Conservation (phyloP, 108 stramenopile genomes). For the Discostella pseudostelligera region DNA sequence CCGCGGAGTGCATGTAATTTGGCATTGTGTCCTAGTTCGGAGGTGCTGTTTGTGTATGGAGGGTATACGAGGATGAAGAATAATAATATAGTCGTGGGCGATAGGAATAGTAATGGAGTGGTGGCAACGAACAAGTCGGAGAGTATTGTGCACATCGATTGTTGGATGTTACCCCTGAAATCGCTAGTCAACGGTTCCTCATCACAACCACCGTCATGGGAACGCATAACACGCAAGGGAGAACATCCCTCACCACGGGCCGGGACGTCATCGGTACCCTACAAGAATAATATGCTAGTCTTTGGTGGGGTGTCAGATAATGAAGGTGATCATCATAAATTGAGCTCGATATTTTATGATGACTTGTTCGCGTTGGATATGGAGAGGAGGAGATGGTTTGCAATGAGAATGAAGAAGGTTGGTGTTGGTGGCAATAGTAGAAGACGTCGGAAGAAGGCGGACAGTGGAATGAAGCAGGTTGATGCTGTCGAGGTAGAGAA, state of each 20-base stretch:
- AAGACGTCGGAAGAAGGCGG: conserved; percentile 43
- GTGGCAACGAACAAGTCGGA: conserved; percentile 46
- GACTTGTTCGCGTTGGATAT: conserved; percentile 83
- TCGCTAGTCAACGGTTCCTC: conserved; percentile 41
- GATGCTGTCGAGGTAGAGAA: conserved; percentile 37
- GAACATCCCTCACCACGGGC: conserved; percentile 69
- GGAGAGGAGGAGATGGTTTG: conserved; percentile 86
- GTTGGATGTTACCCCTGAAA: conserved; percentile 79
- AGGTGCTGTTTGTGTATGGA: conserved; percentile 73
- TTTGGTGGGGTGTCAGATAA: conserved; percentile 87
- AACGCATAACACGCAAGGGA: conserved; percentile 67
- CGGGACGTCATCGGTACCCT: conserved; percentile 64
- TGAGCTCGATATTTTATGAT: conserved; percentile 84
- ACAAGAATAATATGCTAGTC: conserved; percentile 66
- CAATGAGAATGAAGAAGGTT: conserved; percentile 52
- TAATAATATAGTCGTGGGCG: background rate
- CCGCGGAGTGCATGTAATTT: conserved; percentile 81
- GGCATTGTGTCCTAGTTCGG: conserved; percentile 47
- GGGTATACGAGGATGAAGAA: conserved; percentile 85
- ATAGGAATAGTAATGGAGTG: background rate
- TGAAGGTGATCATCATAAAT: conserved; percentile 75
- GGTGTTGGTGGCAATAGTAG: conserved; percentile 5
- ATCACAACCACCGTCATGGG: conserved; percentile 71
- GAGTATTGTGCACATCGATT: conserved; percentile 79
- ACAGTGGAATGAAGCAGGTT: conserved; percentile 15